Base-by-base conservation (phyloP, 768 basidiomycete species). In the Russula earlei region DNA sequence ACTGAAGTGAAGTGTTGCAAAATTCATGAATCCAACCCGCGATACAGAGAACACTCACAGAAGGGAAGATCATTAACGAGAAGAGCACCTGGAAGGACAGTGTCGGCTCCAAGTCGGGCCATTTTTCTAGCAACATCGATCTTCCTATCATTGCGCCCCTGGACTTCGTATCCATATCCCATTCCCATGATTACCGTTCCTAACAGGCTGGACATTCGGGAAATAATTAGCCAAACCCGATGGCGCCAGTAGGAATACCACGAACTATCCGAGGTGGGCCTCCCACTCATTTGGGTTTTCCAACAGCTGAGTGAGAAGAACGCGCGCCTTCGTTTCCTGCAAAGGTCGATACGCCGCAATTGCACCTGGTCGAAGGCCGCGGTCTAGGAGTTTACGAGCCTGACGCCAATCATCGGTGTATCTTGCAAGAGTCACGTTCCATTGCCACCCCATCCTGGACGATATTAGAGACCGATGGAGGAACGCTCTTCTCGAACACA, bases 351-450 rank as follows among this genome's bases (percentile, higher is more conserved):
- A 52, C 17, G 20, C 14, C 0, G 20, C 17, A 14, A 24, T 15
- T 1, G 45, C 37, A 2, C 37, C 44, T 2, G 55, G 44, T 12
- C 54, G 20, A 24, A 56, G 45, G 29, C 38, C 24, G 17, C 50
- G 48, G 29, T 60, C 59, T 10, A 60, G 54, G 1, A 56, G 3
- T 22, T 36, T 45, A 24, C 59, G 55, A 7, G 19, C n/a, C 11
- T 5, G 10, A 17, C 55, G 59, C 38, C 50, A 52, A 31, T 1
- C 4, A 0, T 54, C 46, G 2, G 17, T 15, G 12, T 33, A 25
- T 27, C 34, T 40, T 15, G 52, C 36, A 8, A 31, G 9, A 2
- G 38, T 1, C 24, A 60, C 4, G 5, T 19, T 6, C 55, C 59
- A 56, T 2, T 33, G 19, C 37, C 38, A 47, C 27, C 20, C 3